These are phyloP conservation scores for Salix koriyanagi DNA, from an alignment of 345 rosid species.

Conservation along the genomic window DNA sequence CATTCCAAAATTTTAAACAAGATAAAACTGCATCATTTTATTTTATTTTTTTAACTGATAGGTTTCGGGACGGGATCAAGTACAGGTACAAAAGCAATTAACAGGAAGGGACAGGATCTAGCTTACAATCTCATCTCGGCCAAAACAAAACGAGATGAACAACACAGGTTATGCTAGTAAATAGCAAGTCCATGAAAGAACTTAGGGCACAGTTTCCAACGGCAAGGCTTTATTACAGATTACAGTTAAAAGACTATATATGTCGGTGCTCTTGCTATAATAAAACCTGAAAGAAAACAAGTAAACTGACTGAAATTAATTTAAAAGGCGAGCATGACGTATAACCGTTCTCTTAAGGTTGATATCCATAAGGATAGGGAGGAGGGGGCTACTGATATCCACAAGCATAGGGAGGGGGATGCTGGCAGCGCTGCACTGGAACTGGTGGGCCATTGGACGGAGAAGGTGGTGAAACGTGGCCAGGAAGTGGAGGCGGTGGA, in stretches of 20 bases:
- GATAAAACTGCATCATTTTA: too few relatives aligned
- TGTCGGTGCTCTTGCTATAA: background rate
- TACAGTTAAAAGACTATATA: background rate
- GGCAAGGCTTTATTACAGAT: background rate
- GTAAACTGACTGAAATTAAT: conserved; percentile 1
- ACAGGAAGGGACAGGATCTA: too few relatives aligned
- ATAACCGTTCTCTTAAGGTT: conserved; percentile 12
- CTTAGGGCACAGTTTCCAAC: background rate
- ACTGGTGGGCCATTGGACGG: conserved; percentile 26
- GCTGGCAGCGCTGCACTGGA: conserved; percentile 32
- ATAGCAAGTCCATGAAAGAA: background rate
- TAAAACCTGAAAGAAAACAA: background rate
- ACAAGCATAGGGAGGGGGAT: conserved; percentile 20
- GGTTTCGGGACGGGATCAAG: too few relatives aligned
- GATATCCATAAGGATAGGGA: conserved; percentile 14
- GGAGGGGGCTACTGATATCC: conserved; percentile 18
- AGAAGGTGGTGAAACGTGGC: conserved; percentile 8
- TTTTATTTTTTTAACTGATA: too few relatives aligned
- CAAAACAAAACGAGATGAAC: too few relatives aligned
- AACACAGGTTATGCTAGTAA: too few relatives aligned
- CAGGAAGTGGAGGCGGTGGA: conserved; percentile 20
- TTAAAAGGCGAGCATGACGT: background rate
- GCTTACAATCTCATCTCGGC: too few relatives aligned
- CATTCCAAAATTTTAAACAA: too few relatives aligned
- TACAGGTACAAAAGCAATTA: too few relatives aligned